Evolutionary conservation across 208 protist species (phyloP), one percentile per base, ranked within the genome.

Genomic region (Angomonas ambiguus): DNA sequence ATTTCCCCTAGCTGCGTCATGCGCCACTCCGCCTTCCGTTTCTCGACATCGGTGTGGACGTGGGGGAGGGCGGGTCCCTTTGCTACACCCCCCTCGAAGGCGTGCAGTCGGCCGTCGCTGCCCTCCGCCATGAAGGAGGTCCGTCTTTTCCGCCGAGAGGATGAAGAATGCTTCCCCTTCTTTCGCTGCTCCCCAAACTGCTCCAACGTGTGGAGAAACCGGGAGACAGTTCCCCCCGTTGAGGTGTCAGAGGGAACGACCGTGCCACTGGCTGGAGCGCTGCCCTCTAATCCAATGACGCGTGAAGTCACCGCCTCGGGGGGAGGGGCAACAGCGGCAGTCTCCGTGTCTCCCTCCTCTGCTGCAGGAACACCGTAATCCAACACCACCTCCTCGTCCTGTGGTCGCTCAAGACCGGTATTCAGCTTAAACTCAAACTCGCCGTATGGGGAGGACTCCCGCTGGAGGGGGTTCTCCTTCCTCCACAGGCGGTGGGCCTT

Each of bases 91-190:
- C 75, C 87, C 33, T 64, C 69, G 71, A 77, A 90, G 65, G 79
- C 56, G 0, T 79, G 74, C 16, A 95, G 63, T 1, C 87, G 83
- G 0, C 90, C 90, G 24, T 80, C 79, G 8, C 41, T 58, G 55
- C 86, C 82, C 65, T 93, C 81, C 2, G 72, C 87, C 31, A 93
- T 64, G 41, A 95, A 71, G 1, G 67, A 48, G 0, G 80, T 22
- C 20, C 48, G 20, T 70, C n/a, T 49, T 25, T 65, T 45, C 72
- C 75, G 76, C 5, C 56, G 69, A 56, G 1, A 28, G 16, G 0
- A n/a, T n/a, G n/a, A n/a, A n/a, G n/a, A n/a, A 28, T 5, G 1
- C 20, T 56, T 64, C 1, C 56, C 67, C 16, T 51, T 58, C 71
- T 73, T 65, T 56, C 66, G 67, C n/a, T 73, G 67, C 22, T 22